Base-by-base conservation (phyloP, 2,329 filamentous ascomycete species). In the Xenosphaeropsis pyriputrescens region DNA sequence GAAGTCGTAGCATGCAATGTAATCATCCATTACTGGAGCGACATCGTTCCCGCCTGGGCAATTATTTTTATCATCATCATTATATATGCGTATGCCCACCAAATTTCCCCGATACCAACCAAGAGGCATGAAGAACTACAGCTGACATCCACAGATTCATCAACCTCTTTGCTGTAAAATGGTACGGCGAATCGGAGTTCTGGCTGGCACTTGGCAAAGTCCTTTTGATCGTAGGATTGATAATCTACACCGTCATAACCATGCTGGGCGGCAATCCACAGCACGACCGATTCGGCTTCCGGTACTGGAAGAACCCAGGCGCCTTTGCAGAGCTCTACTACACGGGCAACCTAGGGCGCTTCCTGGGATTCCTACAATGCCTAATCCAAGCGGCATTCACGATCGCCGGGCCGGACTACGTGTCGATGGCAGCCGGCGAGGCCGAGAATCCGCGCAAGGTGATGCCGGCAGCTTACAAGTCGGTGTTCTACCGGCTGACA, bases 121-220 rank as follows among this genome's bases (percentile, higher is more conserved):
- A 5, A 26, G 22, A 3, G 22, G 7, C 75, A 63, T 50, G 70
- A 81, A 40, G 78, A 68, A 44, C 73, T 84, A 45, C 80, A 57
- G 81, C 85, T 47, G 68, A 68, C 35, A 60, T 84, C 42, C 82
- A 85, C 58, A 43, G 41, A 6, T 18, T 39, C 18, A 38, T 88
- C 58, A 89, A 89, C 48, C 48, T 86, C 34, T 65, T 88, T 42
- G 78, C 77, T 1, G 79, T 86, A 14, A 67, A 79, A 45, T 84
- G 69, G 66, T 86, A 83, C 41, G 81, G 81, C 33, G 80, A 85
- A 57, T 71, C 76, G 0, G 84, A 91, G 53, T 91, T 93, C 50
- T 74, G 69, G 67, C 16, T 19, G 12, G 76, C 83, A 2, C 54
- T 83, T 2, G 77, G 77, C 39, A 85, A 86, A 54, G 70, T 85